phyloP scores from a whole-genome alignment of 495 filamentous ascomycete species.

The Podospora bellae-mahoneyi region DNA sequence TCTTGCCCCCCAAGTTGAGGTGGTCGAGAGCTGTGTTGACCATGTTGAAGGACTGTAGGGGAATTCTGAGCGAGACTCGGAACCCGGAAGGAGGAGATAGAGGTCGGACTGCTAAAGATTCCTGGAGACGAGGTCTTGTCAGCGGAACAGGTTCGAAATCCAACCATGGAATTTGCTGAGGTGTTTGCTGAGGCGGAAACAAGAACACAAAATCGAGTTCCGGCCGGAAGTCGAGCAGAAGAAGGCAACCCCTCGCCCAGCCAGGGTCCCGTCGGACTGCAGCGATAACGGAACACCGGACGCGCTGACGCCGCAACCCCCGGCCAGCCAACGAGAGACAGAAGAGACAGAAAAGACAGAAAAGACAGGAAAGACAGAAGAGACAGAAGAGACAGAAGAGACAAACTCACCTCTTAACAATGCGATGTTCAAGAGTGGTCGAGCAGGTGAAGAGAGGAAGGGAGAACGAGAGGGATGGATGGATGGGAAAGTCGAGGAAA shows the following conservation, averaged over 20 bases:
- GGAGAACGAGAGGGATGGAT: neutral
- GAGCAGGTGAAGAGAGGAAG: neutral
- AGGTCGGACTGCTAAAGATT: constrained; percentile 2
- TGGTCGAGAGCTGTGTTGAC: constrained; percentile 69
- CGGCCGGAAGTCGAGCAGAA: neutral
- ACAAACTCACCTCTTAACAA: constrained; percentile 1
- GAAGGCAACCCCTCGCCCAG: neutral
- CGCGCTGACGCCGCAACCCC: neutral
- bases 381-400: neutral
- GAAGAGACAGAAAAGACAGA: too few relatives aligned
- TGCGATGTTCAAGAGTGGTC: neutral
- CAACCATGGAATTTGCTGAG: neutral
- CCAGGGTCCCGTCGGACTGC: neutral
- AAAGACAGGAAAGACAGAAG: too few relatives aligned
- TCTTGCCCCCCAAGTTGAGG: constrained; percentile 71
- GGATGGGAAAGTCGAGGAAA: neutral
- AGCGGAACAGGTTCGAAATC: neutral
- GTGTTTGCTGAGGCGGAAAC: neutral
- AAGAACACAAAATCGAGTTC: neutral
- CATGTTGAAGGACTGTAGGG: constrained; percentile 43
- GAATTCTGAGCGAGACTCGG: neutral
- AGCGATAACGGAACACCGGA: constrained; percentile 10
- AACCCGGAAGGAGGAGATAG: neutral
- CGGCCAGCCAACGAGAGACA: neutral
- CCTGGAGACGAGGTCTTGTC: neutral